phyloP scores from a whole-genome alignment of 306 rosid genomes.

The Rosa chinensis region DNA sequence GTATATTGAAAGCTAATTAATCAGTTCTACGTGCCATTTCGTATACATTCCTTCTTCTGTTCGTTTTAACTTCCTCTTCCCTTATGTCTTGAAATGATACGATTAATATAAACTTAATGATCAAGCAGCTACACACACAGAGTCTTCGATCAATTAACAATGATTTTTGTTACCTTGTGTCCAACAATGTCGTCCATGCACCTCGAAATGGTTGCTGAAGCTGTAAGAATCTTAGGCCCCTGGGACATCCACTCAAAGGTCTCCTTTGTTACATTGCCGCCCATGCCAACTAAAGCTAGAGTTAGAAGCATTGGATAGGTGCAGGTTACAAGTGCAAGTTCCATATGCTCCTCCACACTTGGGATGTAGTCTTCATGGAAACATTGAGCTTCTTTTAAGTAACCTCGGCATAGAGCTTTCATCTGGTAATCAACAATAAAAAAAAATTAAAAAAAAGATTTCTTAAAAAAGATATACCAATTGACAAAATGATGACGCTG shows the following conservation, averaged over 20 bases:
- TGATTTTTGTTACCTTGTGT: slow-evolving; percentile 29
- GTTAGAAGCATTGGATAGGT: not conserved
- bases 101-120: too few species aligned
- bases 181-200: slow-evolving; percentile 29
- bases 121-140: too few species aligned
- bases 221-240: slow-evolving; percentile 27
- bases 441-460: too few species aligned
- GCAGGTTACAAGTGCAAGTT: slow-evolving; percentile 12
- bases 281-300: too few species aligned
- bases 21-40: too few species aligned
- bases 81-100: too few species aligned
- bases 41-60: too few species aligned
- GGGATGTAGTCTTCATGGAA: slow-evolving; percentile 31
- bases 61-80: too few species aligned
- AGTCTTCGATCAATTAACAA: too few species aligned
- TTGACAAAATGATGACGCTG: too few species aligned
- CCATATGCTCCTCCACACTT: slow-evolving; percentile 35
- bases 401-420: not conserved
- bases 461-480: too few species aligned
- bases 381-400: slow-evolving; percentile 41
- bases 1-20: too few species aligned
- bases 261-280: slow-evolving; percentile 22
- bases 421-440: slow-evolving; percentile 9
- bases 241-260: slow-evolving; percentile 36
- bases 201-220: slow-evolving; percentile 22